Evolutionary conservation across 352 stramenopile species (phyloP).

Genomic region (Blastocystis sp.): DNA sequence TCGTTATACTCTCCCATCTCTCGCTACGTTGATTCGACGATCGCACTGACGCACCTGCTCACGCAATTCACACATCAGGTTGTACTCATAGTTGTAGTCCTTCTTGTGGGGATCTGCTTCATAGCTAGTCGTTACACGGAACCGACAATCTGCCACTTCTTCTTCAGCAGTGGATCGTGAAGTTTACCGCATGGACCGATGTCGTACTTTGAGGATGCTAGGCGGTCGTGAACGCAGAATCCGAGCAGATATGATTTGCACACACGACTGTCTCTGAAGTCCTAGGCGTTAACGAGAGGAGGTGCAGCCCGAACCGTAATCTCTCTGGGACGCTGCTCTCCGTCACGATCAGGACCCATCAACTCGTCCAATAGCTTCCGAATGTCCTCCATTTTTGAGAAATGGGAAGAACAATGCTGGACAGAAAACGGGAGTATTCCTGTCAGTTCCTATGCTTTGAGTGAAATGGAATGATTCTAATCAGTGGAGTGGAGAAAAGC

Average conservation of each 20-base stretch:
- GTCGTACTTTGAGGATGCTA: conserved; percentile 67
- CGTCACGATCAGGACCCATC: conserved; percentile 70
- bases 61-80: not conserved
- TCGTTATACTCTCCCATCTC: not conserved
- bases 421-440: no score
- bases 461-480: no score
- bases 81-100: conserved; percentile 50
- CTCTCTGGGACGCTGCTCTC: conserved; percentile 21
- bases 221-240: conserved; percentile 62
- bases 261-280: conserved; percentile 64
- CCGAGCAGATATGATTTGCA: conserved; percentile 69
- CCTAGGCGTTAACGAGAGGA: not conserved
- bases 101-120: conserved; percentile 41
- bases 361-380: conserved; percentile 51
- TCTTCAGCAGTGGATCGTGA: conserved; percentile 67
- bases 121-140: conserved; percentile 25
- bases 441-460: no score
- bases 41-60: conserved; percentile 61
- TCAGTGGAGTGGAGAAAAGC: no score
- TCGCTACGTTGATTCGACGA: conserved; percentile 43
- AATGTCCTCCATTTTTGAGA: conserved; percentile 56
- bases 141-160: conserved; percentile 16
- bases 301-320: not conserved
- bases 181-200: conserved; percentile 61
- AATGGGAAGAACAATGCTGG: no score